phyloP scores from a whole-genome alignment of 108 stramenopile genomes.

The Skeletonema grethae region DNA sequence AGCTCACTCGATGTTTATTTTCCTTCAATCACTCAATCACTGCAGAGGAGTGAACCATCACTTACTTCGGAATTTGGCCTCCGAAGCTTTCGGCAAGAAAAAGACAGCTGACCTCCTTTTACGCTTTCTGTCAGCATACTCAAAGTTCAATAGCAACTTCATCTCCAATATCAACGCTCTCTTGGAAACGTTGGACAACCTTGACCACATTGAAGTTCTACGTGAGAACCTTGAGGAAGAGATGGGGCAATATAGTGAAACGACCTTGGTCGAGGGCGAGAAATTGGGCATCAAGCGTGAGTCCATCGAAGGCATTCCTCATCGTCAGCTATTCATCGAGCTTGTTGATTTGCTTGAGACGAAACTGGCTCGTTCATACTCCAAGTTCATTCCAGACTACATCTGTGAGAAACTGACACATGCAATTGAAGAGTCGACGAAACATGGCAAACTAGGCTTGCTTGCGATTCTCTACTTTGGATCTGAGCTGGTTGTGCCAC shows the following conservation, averaged over 20 bases:
- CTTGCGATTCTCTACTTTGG: slow-evolving; percentile 20
- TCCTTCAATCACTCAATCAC: background rate
- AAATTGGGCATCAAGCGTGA: slow-evolving; percentile 14
- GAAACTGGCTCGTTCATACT: slow-evolving; percentile 5
- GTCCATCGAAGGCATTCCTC: slow-evolving; percentile 1
- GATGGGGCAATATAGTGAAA: slow-evolving; percentile 22
- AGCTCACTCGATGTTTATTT: background rate
- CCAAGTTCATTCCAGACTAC: slow-evolving; percentile 2
- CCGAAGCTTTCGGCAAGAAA: slow-evolving; percentile 10
- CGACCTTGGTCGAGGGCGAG: slow-evolving; percentile 9
- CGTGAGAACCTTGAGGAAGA: slow-evolving; percentile 27
- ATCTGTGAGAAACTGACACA: slow-evolving; percentile 9
- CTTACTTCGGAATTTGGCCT: slow-evolving; percentile 2
- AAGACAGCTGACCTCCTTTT: slow-evolving; percentile 11
- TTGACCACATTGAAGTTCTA: slow-evolving; percentile 11
- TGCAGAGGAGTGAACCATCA: slow-evolving; percentile 11
- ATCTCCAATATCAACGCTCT: slow-evolving; percentile 14
- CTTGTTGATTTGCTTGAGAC: slow-evolving; percentile 17
- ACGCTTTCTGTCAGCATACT: slow-evolving; percentile 12
- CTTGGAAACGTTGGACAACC: background rate
- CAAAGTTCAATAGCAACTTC: slow-evolving; percentile 3
- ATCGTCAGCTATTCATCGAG: slow-evolving; percentile 10
- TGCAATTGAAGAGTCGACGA: slow-evolving; percentile 11
- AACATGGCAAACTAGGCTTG: slow-evolving; percentile 9
- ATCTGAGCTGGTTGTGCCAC: slow-evolving; percentile 20